Evolutionary conservation across 2,329 filamentous ascomycete species (phyloP).

Genomic region (Aspergillus sp.): DNA sequence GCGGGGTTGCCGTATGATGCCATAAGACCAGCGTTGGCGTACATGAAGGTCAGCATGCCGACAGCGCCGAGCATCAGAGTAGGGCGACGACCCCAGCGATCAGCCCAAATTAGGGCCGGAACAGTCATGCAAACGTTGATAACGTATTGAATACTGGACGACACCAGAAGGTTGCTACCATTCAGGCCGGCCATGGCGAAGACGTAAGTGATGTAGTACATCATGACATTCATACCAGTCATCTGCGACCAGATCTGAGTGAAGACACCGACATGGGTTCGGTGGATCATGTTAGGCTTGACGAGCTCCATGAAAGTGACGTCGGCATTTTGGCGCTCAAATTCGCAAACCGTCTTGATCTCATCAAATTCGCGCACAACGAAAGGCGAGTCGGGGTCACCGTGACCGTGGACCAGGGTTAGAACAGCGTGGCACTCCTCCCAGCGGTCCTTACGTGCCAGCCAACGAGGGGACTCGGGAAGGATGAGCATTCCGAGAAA

Average conservation of each 20-base stretch:
- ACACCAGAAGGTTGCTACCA: conserved; percentile 57
- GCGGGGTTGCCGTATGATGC: conserved; percentile 31
- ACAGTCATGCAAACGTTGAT: conserved; percentile 78
- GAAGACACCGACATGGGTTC: conserved; percentile 67
- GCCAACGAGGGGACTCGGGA: conserved; percentile 60
- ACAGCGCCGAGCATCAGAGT: conserved; percentile 61
- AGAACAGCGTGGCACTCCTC: conserved; percentile 50
- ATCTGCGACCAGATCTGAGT: conserved; percentile 73
- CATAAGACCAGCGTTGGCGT: conserved; percentile 39
- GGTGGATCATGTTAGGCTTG: conserved; percentile 66
- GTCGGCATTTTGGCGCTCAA: conserved; percentile 65
- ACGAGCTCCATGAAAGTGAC: conserved; percentile 69
- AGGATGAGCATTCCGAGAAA: conserved; percentile 48
- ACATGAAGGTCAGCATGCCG: conserved; percentile 52
- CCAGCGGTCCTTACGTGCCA: conserved; percentile 58
- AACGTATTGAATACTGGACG: conserved; percentile 67
- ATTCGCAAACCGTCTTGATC: conserved; percentile 67
- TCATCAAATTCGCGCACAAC: conserved; percentile 67
- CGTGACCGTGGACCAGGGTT: conserved; percentile 57
- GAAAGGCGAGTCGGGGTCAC: conserved; percentile 60
- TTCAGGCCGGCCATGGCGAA: conserved; percentile 66
- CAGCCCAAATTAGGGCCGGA: conserved; percentile 70
- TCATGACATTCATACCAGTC: conserved; percentile 72
- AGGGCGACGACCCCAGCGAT: conserved; percentile 68
- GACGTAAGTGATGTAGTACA: conserved; percentile 63